Evolutionary conservation across 345 rosid species (phyloP).

Genomic region (Brassica cretica): DNA sequence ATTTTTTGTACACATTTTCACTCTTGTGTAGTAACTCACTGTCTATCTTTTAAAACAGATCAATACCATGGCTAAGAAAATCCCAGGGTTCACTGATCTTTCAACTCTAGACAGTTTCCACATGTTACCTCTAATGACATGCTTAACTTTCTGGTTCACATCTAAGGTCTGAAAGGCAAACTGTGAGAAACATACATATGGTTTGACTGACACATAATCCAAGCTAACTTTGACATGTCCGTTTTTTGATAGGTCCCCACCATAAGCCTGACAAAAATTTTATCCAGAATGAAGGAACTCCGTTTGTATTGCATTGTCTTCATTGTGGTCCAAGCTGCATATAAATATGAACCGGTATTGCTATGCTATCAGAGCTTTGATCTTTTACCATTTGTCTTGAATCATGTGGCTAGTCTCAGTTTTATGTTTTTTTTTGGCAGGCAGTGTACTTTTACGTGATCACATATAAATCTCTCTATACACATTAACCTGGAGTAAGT

Average conservation of each 20-base stretch:
- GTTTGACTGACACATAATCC: not conserved
- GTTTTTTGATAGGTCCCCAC: not conserved
- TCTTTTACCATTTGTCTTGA: no score
- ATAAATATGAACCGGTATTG: conserved; percentile 8
- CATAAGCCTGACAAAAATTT: not conserved
- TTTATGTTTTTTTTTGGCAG: no score
- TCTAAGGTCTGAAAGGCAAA: not conserved
- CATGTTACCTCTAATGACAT: conserved; percentile 48
- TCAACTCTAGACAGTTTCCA: conserved; percentile 47
- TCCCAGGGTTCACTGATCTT: conserved; percentile 46
- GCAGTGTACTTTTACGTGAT: no score
- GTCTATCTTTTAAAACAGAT: conserved; percentile 36
- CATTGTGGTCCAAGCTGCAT: not conserved
- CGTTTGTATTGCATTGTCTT: not conserved
- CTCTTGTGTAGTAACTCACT: not conserved
- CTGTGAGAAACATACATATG: not conserved
- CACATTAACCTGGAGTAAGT: no score
- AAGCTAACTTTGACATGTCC: not conserved
- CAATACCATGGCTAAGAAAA: conserved; percentile 54
- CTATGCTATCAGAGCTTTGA: not conserved
- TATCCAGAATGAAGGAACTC: conserved; percentile 9
- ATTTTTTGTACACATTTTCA: not conserved
- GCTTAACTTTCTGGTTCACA: conserved; percentile 44
- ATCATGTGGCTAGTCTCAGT: no score
- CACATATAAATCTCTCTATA: no score